Evolutionary conservation across 1,139 yeast species (phyloP), one percentile per base, ranked within the genome.

Genomic region (Insectozyma bohioensis): DNA sequence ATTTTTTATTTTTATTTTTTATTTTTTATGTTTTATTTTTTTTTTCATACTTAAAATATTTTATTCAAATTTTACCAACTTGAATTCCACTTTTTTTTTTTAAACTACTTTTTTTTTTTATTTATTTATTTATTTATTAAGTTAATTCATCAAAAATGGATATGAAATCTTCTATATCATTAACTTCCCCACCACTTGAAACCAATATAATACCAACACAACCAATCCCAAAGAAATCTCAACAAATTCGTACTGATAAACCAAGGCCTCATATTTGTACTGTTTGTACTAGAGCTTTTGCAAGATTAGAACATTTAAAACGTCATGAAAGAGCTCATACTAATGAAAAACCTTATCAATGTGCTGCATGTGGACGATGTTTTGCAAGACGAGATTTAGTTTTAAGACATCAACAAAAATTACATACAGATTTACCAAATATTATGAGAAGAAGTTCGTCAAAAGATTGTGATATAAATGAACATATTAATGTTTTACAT

Each of bases 301-400:
- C 97, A 3, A 72, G 99, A 28, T 71, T 87, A 37, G 98, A 92
- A 59, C 99, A 92, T 58, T 72, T 92, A 48, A 85, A 88, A 55
- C 78, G 99, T 38, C 99, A 92, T 52, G 95, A 90, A 53, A 68
- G 97, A 28, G 83, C 95, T 2, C 98, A 92, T 56, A 92, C 98
- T 7, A 88, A 90, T 58, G 98, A 92, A 58, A 92, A 90, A 56
- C 98, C 98, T 1, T 92, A 85, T 51, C 75, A 69, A 47, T 69
- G 75, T 51, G 75, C 73, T 16, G 67, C 68, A 6, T 69, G 75
- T 41, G 75, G 75, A 11, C 55, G 75, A 23, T 69, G 75, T 46
- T 69, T 69, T 51, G 75, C 75, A 12, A 49, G 75, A 24, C 45
- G 75, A 48, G 75, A 69, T 45, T 61, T 69, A 51, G 75, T 69